phyloP scores from a whole-genome alignment of 306 rosid genomes.

The Cucurbita moschata region DNA sequence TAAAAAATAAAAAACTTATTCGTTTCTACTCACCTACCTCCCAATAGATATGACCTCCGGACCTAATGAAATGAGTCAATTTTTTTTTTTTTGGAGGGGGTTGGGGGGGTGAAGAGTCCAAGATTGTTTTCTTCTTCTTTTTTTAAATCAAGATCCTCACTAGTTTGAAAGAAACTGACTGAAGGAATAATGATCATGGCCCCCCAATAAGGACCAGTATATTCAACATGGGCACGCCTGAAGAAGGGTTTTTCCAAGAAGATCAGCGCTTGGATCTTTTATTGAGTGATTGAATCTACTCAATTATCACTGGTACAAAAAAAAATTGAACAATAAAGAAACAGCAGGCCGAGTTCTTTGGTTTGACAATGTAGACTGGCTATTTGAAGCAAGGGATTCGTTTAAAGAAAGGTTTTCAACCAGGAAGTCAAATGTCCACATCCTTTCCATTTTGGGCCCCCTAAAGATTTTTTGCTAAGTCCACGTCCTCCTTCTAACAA shows the following conservation, averaged over 20 bases:
- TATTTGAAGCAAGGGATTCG: neutral
- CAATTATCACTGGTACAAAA: neutral
- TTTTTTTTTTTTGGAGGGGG: too few species aligned
- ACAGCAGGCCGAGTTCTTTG: neutral
- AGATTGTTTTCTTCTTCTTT: too few species aligned
- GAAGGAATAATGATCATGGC: neutral
- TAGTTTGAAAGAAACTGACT: neutral
- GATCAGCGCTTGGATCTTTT: neutral
- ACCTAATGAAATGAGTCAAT: neutral
- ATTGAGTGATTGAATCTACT: neutral
- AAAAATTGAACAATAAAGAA: neutral
- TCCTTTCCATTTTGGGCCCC: neutral
- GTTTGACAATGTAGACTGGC: neutral
- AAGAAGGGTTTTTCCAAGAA: neutral
- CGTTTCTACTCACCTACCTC: too few species aligned
- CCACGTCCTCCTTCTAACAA: neutral
- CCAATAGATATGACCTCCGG: too few species aligned
- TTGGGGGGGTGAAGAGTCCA: too few species aligned
- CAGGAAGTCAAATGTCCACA: neutral
- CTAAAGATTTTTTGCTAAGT: neutral
- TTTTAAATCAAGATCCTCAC: neutral
- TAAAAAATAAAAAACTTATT: too few species aligned
- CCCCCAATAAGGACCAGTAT: neutral
- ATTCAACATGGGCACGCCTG: neutral
- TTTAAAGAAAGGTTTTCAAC: neutral